Evolutionary conservation across 73 alveolate species (phyloP).

Genomic region (Loxodes magnus): DNA sequence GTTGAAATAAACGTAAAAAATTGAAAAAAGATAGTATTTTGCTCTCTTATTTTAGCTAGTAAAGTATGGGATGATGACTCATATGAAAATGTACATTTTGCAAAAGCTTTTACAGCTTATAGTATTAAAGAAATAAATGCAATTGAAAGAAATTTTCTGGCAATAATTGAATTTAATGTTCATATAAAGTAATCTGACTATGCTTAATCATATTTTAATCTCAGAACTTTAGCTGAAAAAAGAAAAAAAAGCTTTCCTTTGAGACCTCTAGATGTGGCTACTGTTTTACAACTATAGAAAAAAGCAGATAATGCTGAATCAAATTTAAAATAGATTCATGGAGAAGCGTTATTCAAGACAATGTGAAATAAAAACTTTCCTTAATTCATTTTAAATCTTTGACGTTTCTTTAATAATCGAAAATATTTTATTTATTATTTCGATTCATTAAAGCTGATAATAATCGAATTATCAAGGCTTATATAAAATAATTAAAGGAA

Average conservation of each 20-base stretch:
- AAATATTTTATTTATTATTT: too few relatives aligned
- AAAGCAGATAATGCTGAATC: slow-evolving; percentile 48
- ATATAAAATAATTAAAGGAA: too few relatives aligned
- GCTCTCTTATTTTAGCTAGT: slow-evolving; percentile 72
- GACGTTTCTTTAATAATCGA: too few relatives aligned
- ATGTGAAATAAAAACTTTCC: too few relatives aligned
- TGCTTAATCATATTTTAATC: slow-evolving; percentile 82
- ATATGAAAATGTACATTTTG: slow-evolving; percentile 87
- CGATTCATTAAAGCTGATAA: too few relatives aligned
- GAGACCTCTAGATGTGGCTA: slow-evolving; percentile 45
- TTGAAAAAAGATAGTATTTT: slow-evolving; percentile 83
- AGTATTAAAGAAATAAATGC: slow-evolving; percentile 74
- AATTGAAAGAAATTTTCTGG: slow-evolving; percentile 80
- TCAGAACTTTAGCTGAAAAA: slow-evolving; percentile 65
- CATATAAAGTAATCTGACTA: slow-evolving; percentile 79
- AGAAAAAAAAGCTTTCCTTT: slow-evolving; percentile 28
- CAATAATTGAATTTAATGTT: slow-evolving; percentile 69
- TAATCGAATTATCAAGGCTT: too few relatives aligned
- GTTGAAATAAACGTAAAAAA: slow-evolving; percentile 73
- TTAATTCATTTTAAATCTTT: too few relatives aligned
- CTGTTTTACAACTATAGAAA: slow-evolving; percentile 37
- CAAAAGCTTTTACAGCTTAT: slow-evolving; percentile 84
- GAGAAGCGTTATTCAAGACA: slow-evolving; percentile 22
- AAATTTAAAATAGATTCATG: slow-evolving; percentile 49
- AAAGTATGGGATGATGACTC: slow-evolving; percentile 98